Evolutionary conservation across 306 rosid genomes (phyloP).

Genomic region (Fragaria iinumae): DNA sequence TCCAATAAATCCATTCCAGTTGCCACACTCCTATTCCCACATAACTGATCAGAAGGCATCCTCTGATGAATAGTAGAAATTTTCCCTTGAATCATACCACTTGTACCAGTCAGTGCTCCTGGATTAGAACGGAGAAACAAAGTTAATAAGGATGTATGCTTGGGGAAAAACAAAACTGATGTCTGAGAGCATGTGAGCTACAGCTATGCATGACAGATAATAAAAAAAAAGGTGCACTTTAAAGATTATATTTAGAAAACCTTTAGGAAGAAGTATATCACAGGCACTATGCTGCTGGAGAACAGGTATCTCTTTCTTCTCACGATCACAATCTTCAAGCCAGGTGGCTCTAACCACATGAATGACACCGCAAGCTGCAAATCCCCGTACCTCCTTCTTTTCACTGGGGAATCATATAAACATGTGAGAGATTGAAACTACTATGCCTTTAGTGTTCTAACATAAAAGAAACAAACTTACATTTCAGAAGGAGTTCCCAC

Average conservation of each 20-base stretch:
- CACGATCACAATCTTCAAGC: conserved; percentile 86
- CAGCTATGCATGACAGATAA: conserved; percentile 5
- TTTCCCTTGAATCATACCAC: conserved; percentile 47
- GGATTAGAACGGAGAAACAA: conserved; percentile 30
- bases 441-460: conserved; percentile 9
- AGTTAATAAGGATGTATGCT: conserved; percentile 24
- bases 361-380: conserved; percentile 75
- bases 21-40: conserved; percentile 30
- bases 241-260: conserved; percentile 38
- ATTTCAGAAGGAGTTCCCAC: conserved; percentile 77
- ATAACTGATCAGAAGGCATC: conserved; percentile 37
- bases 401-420: conserved; percentile 50
- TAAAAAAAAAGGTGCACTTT: background rate
- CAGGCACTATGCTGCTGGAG: conserved; percentile 62
- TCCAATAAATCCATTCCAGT: conserved; percentile 45
- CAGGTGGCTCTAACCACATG: conserved; percentile 71
- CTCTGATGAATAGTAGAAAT: conserved; percentile 37
- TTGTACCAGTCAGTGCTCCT: conserved; percentile 46
- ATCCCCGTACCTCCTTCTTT: conserved; percentile 74
- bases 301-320: conserved; percentile 73
- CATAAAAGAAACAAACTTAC: conserved; percentile 41
- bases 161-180: conserved; percentile 15
- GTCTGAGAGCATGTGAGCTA: background rate
- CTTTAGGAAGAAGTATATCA: conserved; percentile 77
- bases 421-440: conserved; percentile 14